Conservation (phyloP, 352 stramenopile species). For the Albugo laibachii region DNA sequence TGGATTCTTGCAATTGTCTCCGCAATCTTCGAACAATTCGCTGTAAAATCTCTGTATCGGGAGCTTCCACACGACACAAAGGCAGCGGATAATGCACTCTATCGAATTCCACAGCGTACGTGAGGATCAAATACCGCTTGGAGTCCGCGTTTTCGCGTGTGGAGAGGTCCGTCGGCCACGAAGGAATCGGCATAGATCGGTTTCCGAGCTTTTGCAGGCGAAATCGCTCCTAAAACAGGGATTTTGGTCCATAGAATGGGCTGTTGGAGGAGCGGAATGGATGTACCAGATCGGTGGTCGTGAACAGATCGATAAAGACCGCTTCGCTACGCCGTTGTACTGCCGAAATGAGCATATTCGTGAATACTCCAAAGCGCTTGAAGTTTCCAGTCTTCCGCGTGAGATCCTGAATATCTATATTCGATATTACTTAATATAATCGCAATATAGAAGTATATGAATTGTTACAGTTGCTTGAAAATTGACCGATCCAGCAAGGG, state of each 20-base stretch:
- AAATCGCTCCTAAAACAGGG: constrained; percentile 30
- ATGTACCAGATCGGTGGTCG: constrained; percentile 56
- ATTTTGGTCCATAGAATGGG: background rate
- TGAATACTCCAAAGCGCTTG: constrained; percentile 83
- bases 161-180: too few relatives aligned
- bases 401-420: constrained; percentile 75
- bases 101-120: constrained; percentile 86
- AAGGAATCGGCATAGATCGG: background rate
- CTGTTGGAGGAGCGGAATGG: too few relatives aligned
- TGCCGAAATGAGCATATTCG: constrained; percentile 82
- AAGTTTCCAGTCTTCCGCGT: constrained; percentile 87
- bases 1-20: constrained; percentile 5
- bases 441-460: background rate
- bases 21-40: constrained; percentile 57
- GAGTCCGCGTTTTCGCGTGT: background rate
- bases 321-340: constrained; percentile 48
- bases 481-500: constrained; percentile 34
- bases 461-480: constrained; percentile 21
- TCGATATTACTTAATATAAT: background rate
- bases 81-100: constrained; percentile 87
- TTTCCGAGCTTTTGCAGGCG: constrained; percentile 45
- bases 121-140: constrained; percentile 88
- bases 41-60: constrained; percentile 47
- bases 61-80: constrained; percentile 39
- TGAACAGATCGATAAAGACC: constrained; percentile 85